Evolutionary conservation across 306 rosid species (phyloP).

Genomic region (Cyamopsis tetragonoloba): DNA sequence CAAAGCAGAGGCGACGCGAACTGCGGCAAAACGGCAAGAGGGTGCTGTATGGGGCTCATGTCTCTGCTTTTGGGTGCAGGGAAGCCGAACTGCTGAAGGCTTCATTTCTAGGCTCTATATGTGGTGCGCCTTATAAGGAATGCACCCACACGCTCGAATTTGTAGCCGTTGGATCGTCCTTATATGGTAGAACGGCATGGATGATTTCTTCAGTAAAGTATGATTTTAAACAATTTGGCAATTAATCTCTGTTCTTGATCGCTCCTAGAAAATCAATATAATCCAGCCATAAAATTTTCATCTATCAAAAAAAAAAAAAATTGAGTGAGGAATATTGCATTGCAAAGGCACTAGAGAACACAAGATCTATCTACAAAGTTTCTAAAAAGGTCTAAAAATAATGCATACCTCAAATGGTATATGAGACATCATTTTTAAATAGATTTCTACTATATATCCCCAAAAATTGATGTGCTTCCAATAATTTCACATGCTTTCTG

Average conservation of each 20-base stretch:
- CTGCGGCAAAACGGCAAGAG: too few relatives aligned
- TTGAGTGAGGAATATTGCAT: background rate
- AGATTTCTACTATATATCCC: slow-evolving; percentile 11
- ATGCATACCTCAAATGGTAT: background rate
- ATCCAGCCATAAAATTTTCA: background rate
- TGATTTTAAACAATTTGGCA: too few relatives aligned
- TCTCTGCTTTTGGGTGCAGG: too few relatives aligned
- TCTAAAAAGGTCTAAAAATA: background rate
- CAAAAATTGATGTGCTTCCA: slow-evolving; percentile 46
- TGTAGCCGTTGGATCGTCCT: too few relatives aligned
- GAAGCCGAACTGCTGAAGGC: too few relatives aligned
- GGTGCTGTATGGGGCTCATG: too few relatives aligned
- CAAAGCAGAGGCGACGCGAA: too few relatives aligned
- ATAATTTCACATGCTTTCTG: slow-evolving; percentile 62
- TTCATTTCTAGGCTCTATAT: too few relatives aligned
- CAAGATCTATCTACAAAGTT: background rate
- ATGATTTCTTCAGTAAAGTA: too few relatives aligned
- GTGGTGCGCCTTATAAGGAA: too few relatives aligned
- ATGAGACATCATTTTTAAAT: background rate
- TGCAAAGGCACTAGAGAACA: background rate
- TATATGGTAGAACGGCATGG: too few relatives aligned
- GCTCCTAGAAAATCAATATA: background rate
- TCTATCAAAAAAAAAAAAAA: slow-evolving; percentile 5
- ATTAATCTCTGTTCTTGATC: background rate
- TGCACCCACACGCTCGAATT: too few relatives aligned